Evolutionary conservation across 257 asterid species (phyloP), one percentile per base, ranked within the genome.

Genomic region (Nicotiana obtusifolia): DNA sequence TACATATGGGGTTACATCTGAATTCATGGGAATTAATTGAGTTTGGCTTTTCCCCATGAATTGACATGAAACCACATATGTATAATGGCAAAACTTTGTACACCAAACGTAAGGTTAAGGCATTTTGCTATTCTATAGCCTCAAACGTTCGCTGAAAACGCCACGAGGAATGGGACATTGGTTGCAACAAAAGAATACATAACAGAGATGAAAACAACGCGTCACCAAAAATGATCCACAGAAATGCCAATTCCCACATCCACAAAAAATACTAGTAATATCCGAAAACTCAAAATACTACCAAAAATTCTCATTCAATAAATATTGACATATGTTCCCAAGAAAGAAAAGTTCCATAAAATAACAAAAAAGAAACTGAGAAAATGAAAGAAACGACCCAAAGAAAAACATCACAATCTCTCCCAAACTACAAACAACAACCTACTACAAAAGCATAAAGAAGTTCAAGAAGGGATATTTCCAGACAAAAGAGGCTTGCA

Each of bases 241-340:
- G 33, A 71, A 69, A 69, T 10, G 13, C 3, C 10, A 5, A 69
- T 41, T 31, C 61, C 61, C 22, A 71, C 59, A 47, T 73, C 79
- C 79, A 73, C 61, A 73, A 1, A 73, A 24, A 75, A 57, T 75
- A 24, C 20, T 3, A 2, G 22, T 7, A 31, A 47, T 47, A 44
- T 73, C 24, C 20, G 16, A 44, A 71, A 33, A 41, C 78, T 71
- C 60, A 71, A 71, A 71, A 71, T 71, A 75, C 79, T 75, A 75
- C 79, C 79, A 71, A 75, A 75, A 75, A 15, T 75, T 75, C 62
- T 49, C 79, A 47, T 75, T 75, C 79, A 75, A 24, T 75, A 75
- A 75, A 75, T 49, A 75, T 49, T 30, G 79, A 75, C 79, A 75
- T 75, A 75, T 73, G 79, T 24, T 49, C 41, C 62, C 62, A 75